Evolutionary conservation across 1,284 basidiomycete species (phyloP), one percentile per base, ranked within the genome.

Genomic region (Leucoagaricus sp.): DNA sequence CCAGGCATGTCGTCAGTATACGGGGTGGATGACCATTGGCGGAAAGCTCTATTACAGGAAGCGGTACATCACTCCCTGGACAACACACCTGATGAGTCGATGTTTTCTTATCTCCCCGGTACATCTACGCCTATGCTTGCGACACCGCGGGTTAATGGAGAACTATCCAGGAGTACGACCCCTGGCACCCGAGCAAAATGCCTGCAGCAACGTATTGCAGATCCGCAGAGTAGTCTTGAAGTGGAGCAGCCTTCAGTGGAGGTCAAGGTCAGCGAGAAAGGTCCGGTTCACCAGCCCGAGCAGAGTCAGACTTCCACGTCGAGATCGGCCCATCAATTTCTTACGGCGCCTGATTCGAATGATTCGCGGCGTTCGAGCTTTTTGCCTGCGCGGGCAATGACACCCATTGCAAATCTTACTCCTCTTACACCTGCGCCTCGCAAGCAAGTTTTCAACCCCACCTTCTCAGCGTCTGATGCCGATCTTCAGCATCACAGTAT

Each of bases 61-160:
- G 89, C 88, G 33, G 87, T 92, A 23, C 83, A 84, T 52, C 85
- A 87, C 67, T 91, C 89, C 4, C 73, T 91, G 36, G 84, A 80
- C 58, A 80, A 77, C 48, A 79, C 85, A 3, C 72, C 76, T 0
- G 65, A 71, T 46, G 55, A 65, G 12, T 72, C 73, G 55, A 64
- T 75, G 62, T 68, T 75, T 68, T 74, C 64, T 54, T 58, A 70
- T 61, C 34, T 62, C 21, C 25, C 69, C 50, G 66, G 65, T 60
- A 44, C 65, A 10, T 69, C 71, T 8, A 73, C 73, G 4, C 74
- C 74, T 54, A 52, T 55, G 46, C 53, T 49, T 45, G 49, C 49
- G 25, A 33, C 41, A 28, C 49, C 49, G 48, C 42, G 49, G 36
- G 44, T 31, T 41, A 50, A 57, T 45, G 49, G 53, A 5, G 58